A percentile compares a stretch with the other conserved stretches of the same genome.
Conservation (phyloP, 2,329 filamentous ascomycete species). For the Colletotrichum falcatum region DNA sequence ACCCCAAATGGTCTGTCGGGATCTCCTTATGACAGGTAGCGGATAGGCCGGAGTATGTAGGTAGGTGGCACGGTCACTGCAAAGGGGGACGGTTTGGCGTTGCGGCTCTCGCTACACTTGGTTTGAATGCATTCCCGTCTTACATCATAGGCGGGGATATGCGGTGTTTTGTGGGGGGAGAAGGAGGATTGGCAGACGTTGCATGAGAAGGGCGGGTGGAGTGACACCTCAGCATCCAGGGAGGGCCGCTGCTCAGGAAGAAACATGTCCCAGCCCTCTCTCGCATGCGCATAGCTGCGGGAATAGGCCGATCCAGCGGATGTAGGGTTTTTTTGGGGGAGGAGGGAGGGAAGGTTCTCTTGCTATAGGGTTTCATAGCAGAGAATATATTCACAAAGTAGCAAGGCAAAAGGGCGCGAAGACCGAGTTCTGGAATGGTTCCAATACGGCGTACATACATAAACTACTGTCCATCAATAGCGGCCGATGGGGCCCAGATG, state of each 20-base stretch:
- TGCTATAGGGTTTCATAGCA: conserved; percentile 16
- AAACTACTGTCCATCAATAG: neutral
- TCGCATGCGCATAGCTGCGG: conserved; percentile 7
- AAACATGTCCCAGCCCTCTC: conserved; percentile 33
- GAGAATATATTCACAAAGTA: neutral
- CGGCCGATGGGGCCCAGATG: conserved; percentile 17
- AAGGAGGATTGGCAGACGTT: conserved; percentile 25
- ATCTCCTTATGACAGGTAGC: conserved; percentile 13
- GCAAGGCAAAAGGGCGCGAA: conserved; percentile 12
- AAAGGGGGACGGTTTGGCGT: conserved; percentile 23
- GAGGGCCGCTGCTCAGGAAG: conserved; percentile 36
- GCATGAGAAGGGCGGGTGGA: conserved; percentile 35
- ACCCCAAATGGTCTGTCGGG: conserved; percentile 2
- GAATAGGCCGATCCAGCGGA: conserved; percentile 16
- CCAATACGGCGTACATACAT: conserved; percentile 12
- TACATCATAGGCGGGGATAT: no score
- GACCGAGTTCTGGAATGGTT: conserved; percentile 35
- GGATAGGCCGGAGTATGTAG: conserved; percentile 31
- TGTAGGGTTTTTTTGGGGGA: no score
- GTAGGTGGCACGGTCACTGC: conserved; percentile 10
- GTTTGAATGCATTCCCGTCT: no score
- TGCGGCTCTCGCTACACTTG: conserved; percentile 33
- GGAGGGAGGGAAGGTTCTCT: no score
- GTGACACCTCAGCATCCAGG: conserved; percentile 38
- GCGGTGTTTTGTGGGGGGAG: conserved; percentile 4